Evolutionary conservation across 306 rosid species (phyloP).

Genomic region (Erythrophleum fordii): DNA sequence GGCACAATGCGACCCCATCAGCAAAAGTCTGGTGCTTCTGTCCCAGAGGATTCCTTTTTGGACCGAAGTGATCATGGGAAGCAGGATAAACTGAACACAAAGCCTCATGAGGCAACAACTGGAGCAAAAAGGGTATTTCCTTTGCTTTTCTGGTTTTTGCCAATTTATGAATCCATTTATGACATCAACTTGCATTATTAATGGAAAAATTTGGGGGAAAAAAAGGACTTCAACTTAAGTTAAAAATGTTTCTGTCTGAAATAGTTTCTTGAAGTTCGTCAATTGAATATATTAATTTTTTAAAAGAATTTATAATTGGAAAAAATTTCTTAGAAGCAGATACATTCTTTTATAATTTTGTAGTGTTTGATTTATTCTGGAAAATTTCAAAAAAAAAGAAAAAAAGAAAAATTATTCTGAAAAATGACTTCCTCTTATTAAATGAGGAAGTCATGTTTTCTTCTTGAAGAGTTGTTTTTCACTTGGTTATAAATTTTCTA

Average conservation of each 20-base stretch:
- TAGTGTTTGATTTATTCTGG: not conserved
- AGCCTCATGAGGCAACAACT: constrained; percentile 47
- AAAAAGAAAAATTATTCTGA: too few species aligned
- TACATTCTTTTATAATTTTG: not conserved
- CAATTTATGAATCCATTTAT: constrained; percentile 25
- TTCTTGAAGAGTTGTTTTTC: too few species aligned
- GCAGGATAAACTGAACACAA: constrained; percentile 49
- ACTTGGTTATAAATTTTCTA: too few species aligned
- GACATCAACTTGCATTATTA: constrained; percentile 11
- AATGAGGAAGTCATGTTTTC: too few species aligned
- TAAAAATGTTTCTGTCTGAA: not conserved
- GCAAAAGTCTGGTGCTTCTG: constrained; percentile 57
- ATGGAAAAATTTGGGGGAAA: not conserved
- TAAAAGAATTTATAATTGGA: not conserved
- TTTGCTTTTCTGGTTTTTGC: constrained; percentile 42
- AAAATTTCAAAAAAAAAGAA: too few species aligned
- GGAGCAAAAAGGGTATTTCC: constrained; percentile 62
- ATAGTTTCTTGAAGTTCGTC: not conserved
- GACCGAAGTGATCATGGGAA: constrained; percentile 50
- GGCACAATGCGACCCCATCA: constrained; percentile 56
- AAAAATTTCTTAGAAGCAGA: not conserved
- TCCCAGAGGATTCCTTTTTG: constrained; percentile 62
- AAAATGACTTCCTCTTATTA: too few species aligned
- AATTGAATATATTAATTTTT: not conserved
- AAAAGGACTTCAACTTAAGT: not conserved